These are phyloP conservation scores for Quercus rubra DNA, from an alignment of 306 rosid species.

Conservation along the genomic window DNA sequence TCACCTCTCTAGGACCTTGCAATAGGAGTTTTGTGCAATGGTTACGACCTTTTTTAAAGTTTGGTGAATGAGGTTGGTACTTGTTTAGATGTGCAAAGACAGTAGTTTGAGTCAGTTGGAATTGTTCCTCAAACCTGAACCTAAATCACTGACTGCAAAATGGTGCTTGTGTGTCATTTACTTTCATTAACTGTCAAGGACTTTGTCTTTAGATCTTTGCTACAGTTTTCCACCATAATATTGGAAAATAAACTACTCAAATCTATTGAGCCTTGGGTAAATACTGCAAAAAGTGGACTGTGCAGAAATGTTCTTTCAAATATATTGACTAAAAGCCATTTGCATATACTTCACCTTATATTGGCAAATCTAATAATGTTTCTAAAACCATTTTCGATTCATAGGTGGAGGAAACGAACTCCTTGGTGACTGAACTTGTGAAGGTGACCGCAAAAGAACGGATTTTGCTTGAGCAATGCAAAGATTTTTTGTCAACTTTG, in stretches of 20 bases:
- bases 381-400: constrained; percentile 23
- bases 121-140: not conserved
- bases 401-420: constrained; percentile 80
- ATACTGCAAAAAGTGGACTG: not conserved
- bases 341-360: not conserved
- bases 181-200: constrained; percentile 5
- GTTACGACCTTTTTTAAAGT: too few species aligned
- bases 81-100: not conserved
- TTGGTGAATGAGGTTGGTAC: not conserved
- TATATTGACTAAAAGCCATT: constrained; percentile 1
- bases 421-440: constrained; percentile 73
- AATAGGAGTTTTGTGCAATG: too few species aligned
- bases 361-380: constrained; percentile 12
- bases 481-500: constrained; percentile 70
- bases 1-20: too few species aligned
- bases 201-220: constrained; percentile 1
- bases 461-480: constrained; percentile 73
- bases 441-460: constrained; percentile 77
- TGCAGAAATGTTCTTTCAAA: not conserved
- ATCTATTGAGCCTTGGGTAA: not conserved
- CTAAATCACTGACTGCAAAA: not conserved
- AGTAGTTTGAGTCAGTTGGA: too few species aligned
- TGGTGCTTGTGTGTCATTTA: constrained; percentile 6
- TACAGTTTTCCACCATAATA: not conserved
- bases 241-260: constrained; percentile 7